Evolutionary conservation across 352 stramenopile species (phyloP), one percentile per base, ranked within the genome.

Genomic region (Globisporangium mamillatum): DNA sequence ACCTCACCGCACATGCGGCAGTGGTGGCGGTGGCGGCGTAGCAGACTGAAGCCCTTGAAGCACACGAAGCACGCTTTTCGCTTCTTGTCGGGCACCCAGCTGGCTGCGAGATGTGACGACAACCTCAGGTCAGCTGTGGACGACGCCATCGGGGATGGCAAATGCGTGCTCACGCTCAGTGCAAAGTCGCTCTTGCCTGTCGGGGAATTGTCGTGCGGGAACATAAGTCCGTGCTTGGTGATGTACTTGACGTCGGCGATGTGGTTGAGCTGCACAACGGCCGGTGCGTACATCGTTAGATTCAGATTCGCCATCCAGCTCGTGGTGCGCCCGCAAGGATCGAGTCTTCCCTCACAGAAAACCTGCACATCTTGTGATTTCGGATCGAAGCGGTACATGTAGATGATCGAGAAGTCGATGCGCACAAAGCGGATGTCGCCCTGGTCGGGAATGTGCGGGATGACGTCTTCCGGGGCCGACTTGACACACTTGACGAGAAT

Each of bases 1-100:
- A 91, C 83, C 60, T 92, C 82, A 16, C 84, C 86, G n/a, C 86
- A 93, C 81, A 91, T 89, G n/a, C 86, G 86, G 57, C 86, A 92
- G 68, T 91, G 82, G 60, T 93, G 86, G 4, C 86, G 84, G 36
- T 88, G 81, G 38, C 80, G 75, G 27, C 83, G 79, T 29, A 91
- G 68, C 48, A 89, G 76, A 2, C 79, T 72, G 53, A 92, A 90
- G 55, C 78, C 88, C 70, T 90, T 91, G 62, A 90, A 82, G 55
- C 84, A 92, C 64, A 86, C 81, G 60, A 79, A 86, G 60, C 78
- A 89, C 14, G 78, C 74, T 64, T 89, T 91, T 29, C 81, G 79
- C 52, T 87, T 71, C 57, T 79, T 69, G 48, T 91, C 81, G 5
- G 83, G 81, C 25, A 91, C 74, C 82, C 82, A 91, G 63, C 71